Percentiles rank a stretch among this genome's conserved stretches.
Conservation (phyloP, 2,329 filamentous ascomycete species). For the Akanthomyces dipterigenus region DNA sequence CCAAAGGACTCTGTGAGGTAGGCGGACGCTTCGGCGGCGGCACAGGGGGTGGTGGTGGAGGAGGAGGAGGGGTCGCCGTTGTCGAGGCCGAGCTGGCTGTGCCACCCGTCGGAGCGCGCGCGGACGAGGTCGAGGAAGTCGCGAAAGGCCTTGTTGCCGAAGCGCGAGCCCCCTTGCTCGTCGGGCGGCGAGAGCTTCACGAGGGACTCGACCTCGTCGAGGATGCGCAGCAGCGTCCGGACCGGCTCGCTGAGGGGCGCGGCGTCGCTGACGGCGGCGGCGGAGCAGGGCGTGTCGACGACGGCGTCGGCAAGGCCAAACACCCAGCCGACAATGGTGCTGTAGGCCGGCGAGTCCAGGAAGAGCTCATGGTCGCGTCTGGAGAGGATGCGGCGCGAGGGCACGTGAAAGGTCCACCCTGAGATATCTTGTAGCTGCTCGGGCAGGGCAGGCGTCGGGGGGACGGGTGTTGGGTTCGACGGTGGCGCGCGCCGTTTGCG, state of each 20-base stretch:
- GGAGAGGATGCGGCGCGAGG: conserved; percentile 75
- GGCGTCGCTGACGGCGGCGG: conserved; percentile 41
- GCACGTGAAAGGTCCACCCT: conserved; percentile 55
- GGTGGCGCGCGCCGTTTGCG: conserved; percentile 47
- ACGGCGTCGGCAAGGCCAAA: conserved; percentile 83
- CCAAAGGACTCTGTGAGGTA: conserved; percentile 84
- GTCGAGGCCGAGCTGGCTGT: conserved; percentile 50
- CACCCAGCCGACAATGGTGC: conserved; percentile 74
- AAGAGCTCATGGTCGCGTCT: conserved; percentile 75
- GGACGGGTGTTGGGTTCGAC: conserved; percentile 56
- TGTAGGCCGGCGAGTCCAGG: conserved; percentile 66
- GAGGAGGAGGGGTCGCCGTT: conserved; percentile 39
- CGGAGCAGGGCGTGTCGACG: conserved; percentile 58
- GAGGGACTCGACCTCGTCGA: conserved; percentile 62
- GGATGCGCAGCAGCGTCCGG: conserved; percentile 57
- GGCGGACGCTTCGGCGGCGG: conserved; percentile 61
- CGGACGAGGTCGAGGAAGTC: conserved; percentile 67
- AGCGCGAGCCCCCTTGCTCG: conserved; percentile 81
- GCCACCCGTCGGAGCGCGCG: conserved; percentile 54
- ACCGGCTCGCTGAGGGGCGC: conserved; percentile 56
- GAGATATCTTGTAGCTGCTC: conserved; percentile 53
- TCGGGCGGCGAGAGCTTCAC: conserved; percentile 68
- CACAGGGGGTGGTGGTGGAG: too few species aligned
- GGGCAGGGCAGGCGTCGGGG: conserved; percentile 68
- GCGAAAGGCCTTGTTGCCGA: conserved; percentile 90